These are phyloP conservation scores for Kodamaea anthophila DNA, from an alignment of 1,139 yeast species.

Conservation along the genomic window DNA sequence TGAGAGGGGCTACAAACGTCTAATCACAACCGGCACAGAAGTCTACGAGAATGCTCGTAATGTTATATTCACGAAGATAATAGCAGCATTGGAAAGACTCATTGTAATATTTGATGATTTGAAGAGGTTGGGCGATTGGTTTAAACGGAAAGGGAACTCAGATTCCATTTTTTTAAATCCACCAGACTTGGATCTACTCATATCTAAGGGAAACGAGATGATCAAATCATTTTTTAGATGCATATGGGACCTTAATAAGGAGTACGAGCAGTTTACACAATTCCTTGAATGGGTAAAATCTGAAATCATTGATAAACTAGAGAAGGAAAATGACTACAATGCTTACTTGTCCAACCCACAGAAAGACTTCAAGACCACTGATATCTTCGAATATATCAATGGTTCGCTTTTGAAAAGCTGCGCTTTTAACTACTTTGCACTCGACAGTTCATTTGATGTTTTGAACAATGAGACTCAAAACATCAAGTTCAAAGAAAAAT, in stretches of 20 bases:
- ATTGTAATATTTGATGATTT: conserved; percentile 45
- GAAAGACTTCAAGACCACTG: conserved; percentile 17
- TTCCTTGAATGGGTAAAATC: conserved; percentile 44
- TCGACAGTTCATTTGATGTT: conserved; percentile 11
- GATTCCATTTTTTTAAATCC: conserved; percentile 15
- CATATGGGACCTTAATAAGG: conserved; percentile 46
- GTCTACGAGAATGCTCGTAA: conserved; percentile 46
- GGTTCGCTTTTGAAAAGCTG: conserved; percentile 20
- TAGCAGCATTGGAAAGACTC: conserved; percentile 54
- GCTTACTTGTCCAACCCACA: conserved; percentile 17
- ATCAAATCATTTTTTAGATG: conserved; percentile 33
- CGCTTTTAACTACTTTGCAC: conserved; percentile 19
- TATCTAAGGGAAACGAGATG: conserved; percentile 23
- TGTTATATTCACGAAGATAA: conserved; percentile 41
- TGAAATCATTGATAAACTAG: conserved; percentile 30
- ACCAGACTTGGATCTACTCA: conserved; percentile 20
- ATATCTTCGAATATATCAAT: conserved; percentile 28
- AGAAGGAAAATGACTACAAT: conserved; percentile 31
- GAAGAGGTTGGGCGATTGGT: conserved; percentile 40
- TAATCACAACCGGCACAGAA: conserved; percentile 46
- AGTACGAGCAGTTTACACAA: conserved; percentile 45
- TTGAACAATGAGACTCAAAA: neutral
- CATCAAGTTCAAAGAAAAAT: neutral
- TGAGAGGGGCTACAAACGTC: conserved; percentile 59
- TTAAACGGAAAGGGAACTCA: conserved; percentile 13